Evolutionary conservation across 2,329 filamentous ascomycete genomes (phyloP), one percentile per base, ranked within the genome.

Genomic region (Aspergillus carbonarius): DNA sequence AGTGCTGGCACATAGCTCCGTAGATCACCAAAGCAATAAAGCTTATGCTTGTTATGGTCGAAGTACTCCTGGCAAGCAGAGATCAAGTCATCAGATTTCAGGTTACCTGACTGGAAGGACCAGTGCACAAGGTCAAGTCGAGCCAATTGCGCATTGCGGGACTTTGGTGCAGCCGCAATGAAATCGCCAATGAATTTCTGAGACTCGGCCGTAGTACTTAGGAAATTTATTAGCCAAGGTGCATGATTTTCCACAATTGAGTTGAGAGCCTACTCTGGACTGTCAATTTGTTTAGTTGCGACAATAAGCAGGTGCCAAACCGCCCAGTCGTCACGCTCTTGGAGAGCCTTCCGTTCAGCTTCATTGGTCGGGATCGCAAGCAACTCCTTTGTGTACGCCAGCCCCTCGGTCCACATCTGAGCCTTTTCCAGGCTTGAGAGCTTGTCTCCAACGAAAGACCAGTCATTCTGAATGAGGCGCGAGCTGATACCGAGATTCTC

Each of bases 21-120:
- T 23, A 81, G 60, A 60, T 81, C 79, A 53, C 72, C 69, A 54
- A 80, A 81, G 58, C 77, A 79, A 61, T 78, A 79, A 20, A 77
- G 68, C 59, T 80, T 81, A 46, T 68, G 67, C 15, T 73, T 73
- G 61, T 77, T 76, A 7, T 63, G 63, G 37, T 77, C 68, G 57
- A 77, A 76, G 63, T 81, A 81, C 40, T 68, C 61, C 55, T 74
- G 68, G 55, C 74, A 80, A 15, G 67, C 71, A 40, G 67, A 58
- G 25, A 79, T 60, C 30, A 80, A 59, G n/a, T 73, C 70, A 6
- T 72, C 64, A 12, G 61, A 58, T 30, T 64, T 68, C 47, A 68
- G 51, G 15, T 64, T 63, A 30, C 69, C 71, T 5, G 62, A 60
- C 49, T 72, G 53, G 9, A 72, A 64, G 27, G 62, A 65, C 59